Evolutionary conservation across 129 eudicot genomes (phyloP).

Genomic region (Flaveria bidentis): DNA sequence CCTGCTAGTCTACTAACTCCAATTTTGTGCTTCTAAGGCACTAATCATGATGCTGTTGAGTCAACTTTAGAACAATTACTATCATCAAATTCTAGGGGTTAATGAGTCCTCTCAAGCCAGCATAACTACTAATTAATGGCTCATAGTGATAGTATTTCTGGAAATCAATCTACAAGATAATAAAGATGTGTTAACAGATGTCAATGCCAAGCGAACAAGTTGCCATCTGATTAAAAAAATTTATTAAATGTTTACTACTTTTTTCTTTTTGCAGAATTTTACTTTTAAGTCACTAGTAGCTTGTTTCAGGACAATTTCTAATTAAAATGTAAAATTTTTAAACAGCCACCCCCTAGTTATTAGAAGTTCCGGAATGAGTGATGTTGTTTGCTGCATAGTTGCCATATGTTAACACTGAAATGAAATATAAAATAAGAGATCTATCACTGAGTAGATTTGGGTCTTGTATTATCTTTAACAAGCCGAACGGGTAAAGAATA

Average conservation of each 20-base stretch:
- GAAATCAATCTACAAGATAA: not conserved
- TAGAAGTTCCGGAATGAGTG: constrained; percentile 1
- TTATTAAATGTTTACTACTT: too few species aligned
- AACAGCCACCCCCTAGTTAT: constrained; percentile 8
- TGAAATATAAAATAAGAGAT: constrained; percentile 11
- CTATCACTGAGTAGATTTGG: not conserved
- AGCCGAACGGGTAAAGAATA: not conserved
- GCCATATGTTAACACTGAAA: constrained; percentile 18
- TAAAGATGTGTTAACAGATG: too few species aligned
- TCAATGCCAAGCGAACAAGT: not conserved
- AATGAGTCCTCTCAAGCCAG: not conserved
- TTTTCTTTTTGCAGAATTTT: not conserved
- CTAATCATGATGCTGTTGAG: not conserved
- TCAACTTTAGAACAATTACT: not conserved
- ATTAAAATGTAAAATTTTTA: not conserved
- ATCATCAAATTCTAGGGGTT: not conserved
- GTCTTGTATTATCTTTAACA: not conserved
- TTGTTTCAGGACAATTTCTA: not conserved
- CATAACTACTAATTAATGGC: constrained; percentile 8
- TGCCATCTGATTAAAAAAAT: not conserved
- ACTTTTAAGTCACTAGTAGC: not conserved
- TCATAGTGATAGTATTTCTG: not conserved
- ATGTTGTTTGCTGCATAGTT: constrained; percentile 13
- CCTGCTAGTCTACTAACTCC: not conserved
- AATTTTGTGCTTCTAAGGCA: not conserved